Conservation (phyloP, 495 filamentous ascomycete genomes). For the Cercophora newfieldiana region DNA sequence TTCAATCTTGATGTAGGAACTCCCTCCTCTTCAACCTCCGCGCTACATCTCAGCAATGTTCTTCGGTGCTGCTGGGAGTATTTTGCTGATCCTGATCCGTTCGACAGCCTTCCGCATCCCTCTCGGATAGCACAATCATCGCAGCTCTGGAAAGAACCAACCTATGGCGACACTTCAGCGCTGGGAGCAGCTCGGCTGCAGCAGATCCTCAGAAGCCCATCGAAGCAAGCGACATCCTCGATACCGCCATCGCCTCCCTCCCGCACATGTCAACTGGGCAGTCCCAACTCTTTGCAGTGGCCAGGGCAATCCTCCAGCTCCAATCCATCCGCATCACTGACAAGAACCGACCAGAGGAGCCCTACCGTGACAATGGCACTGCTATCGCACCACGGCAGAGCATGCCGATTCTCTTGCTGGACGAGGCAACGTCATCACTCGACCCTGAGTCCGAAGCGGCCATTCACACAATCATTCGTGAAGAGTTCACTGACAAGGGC, state of each 20-base stretch:
- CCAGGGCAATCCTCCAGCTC: not conserved
- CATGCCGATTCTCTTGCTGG: not conserved
- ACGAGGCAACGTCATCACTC: not conserved
- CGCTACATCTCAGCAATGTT: no score
- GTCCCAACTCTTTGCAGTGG: not conserved
- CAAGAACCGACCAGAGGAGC: not conserved
- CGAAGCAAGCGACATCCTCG: not conserved
- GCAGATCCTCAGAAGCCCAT: not conserved
- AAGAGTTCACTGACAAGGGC: not conserved
- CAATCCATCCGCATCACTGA: not conserved
- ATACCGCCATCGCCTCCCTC: not conserved
- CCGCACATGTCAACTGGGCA: not conserved
- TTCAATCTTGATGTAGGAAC: not conserved
- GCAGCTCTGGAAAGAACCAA: not conserved
- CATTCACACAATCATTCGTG: not conserved
- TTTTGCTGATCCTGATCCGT: not conserved
- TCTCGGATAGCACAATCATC: not conserved
- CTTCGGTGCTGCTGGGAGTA: not conserved
- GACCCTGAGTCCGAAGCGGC: not conserved
- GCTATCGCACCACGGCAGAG: not conserved
- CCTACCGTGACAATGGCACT: not conserved
- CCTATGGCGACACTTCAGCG: not conserved
- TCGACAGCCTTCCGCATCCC: not conserved
- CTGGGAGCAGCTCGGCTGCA: not conserved
- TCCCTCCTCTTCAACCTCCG: not conserved